Evolutionary conservation across 371 early-diverging fungal genomes (phyloP).

Genomic region (Catenaria anguillulae): DNA sequence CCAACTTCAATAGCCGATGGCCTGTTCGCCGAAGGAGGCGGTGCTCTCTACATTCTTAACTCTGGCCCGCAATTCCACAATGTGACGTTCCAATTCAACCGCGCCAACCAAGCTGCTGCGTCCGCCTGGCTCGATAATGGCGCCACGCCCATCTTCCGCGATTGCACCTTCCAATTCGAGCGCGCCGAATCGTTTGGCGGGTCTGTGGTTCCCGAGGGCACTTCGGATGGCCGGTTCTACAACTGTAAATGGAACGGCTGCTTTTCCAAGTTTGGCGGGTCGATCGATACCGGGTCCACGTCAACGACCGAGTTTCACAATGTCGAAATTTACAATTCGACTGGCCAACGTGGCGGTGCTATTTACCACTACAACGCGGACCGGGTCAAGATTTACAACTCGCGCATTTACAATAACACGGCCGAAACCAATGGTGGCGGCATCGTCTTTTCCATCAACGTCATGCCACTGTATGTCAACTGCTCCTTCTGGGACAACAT

Average conservation of each 20-base stretch:
- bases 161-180: background rate
- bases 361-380: conserved; percentile 3
- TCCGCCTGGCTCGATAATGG: conserved; percentile 1
- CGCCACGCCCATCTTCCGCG: background rate
- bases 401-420: background rate
- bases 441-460: background rate
- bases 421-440: conserved; percentile 4
- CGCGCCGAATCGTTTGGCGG: conserved; percentile 6
- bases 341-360: background rate
- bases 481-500: conserved; percentile 4
- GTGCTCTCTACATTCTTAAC: conserved; percentile 2
- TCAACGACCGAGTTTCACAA: background rate
- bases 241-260: conserved; percentile 1
- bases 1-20: background rate
- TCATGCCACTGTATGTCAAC: background rate
- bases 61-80: background rate
- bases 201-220: conserved; percentile 3
- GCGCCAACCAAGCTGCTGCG: background rate
- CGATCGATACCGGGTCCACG: background rate
- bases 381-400: conserved; percentile 4
- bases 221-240: background rate
- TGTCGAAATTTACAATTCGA: background rate
- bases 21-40: background rate
- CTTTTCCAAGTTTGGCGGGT: conserved; percentile 6
- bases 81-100: conserved; percentile 1